These are phyloP conservation scores for Sordariomycetes sp. DNA, from an alignment of 2,329 filamentous ascomycete species.

Conservation along the genomic window DNA sequence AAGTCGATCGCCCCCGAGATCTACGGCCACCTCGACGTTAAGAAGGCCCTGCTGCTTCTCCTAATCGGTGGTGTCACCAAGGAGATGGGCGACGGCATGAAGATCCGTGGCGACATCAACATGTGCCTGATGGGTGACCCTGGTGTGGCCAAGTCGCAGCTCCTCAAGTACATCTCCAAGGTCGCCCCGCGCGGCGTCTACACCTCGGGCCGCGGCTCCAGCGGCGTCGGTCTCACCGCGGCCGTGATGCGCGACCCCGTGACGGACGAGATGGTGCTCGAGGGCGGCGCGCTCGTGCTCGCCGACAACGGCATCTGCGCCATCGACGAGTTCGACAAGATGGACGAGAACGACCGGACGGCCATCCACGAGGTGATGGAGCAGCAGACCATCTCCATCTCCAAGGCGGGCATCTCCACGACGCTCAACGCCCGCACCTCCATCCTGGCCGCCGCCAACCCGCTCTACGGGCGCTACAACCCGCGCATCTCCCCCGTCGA, in stretches of 20 bases:
- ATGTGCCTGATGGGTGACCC: constrained; percentile 98
- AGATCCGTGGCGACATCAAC: constrained; percentile 97
- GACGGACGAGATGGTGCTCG: constrained; percentile 75
- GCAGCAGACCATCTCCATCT: constrained; percentile 78
- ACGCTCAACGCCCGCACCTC: constrained; percentile 93
- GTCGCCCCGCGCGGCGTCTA: constrained; percentile 88
- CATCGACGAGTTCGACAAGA: constrained; percentile 84
- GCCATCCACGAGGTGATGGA: constrained; percentile 86
- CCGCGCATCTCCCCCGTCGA: constrained; percentile 93
- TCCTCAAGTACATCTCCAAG: constrained; percentile 97
- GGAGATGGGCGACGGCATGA: constrained; percentile 96
- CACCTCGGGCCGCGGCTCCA: constrained; percentile 71
- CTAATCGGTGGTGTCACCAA: constrained; percentile 95
- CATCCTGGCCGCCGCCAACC: constrained; percentile 92
- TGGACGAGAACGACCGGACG: constrained; percentile 74
- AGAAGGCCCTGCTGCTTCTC: constrained; percentile 91
- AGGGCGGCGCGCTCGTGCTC: constrained; percentile 68
- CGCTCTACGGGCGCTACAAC: constrained; percentile 96
- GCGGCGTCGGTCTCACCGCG: constrained; percentile 71
- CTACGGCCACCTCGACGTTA: constrained; percentile 91
- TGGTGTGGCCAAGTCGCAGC: constrained; percentile 97
- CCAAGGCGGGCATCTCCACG: constrained; percentile 59
- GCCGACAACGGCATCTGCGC: constrained; percentile 80
- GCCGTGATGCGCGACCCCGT: constrained; percentile 78
- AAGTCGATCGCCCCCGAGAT: constrained; percentile 97